These are phyloP conservation scores for Eucalyptus grandis DNA, from an alignment of 345 rosid species.

Conservation along the genomic window DNA sequence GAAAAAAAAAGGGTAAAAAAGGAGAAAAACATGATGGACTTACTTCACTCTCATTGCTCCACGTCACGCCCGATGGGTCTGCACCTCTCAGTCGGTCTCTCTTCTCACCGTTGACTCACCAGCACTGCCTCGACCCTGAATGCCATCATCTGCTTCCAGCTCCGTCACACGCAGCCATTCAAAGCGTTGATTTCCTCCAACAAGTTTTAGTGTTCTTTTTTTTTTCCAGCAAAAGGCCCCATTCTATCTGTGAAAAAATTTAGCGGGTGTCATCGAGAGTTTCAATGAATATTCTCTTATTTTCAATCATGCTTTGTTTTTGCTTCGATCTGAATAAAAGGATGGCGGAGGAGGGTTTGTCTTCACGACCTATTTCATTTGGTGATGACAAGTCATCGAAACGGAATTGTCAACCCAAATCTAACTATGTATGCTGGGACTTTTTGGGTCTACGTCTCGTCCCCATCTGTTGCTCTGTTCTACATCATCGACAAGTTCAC, in stretches of 20 bases:
- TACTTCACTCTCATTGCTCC: no score
- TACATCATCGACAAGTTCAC: constrained; percentile 1
- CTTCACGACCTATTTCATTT: not conserved
- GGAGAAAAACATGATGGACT: no score
- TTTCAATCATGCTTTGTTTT: constrained; percentile 3
- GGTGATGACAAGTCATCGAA: constrained; percentile 13
- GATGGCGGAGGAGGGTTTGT: not conserved
- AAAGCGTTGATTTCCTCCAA: constrained; percentile 2
- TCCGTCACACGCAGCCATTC: not conserved
- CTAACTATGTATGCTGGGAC: constrained; percentile 4
- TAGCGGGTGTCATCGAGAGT: constrained; percentile 1
- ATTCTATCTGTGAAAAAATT: constrained; percentile 12
- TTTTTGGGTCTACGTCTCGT: constrained; percentile 22
- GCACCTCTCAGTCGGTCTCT: no score
- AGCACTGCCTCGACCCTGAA: no score
- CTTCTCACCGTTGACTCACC: no score
- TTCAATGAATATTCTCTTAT: constrained; percentile 6
- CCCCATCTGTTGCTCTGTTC: constrained; percentile 9
- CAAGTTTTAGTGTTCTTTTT: not conserved
- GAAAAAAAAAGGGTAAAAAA: no score
- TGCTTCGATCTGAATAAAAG: constrained; percentile 25
- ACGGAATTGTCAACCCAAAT: not conserved
- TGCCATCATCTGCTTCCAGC: not conserved
- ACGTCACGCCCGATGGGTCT: no score
- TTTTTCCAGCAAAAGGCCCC: constrained; percentile 45